A percentile compares a stretch with the other conserved stretches of the same genome.
Conservation (phyloP, 257 asterid species). For the Solanum dulcamara region DNA sequence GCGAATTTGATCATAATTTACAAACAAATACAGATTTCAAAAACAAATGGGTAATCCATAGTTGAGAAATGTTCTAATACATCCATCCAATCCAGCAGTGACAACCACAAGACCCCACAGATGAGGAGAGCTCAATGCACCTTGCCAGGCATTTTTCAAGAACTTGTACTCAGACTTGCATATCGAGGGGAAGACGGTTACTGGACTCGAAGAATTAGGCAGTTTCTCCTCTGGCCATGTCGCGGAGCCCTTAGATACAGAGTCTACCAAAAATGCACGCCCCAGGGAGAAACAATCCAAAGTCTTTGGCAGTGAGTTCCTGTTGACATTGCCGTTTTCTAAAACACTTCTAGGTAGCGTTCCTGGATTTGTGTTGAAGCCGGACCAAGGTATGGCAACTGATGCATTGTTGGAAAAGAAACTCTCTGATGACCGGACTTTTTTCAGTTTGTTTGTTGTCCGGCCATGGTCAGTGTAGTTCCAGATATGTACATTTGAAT, state of each 20-base stretch:
- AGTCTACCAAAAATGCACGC: conserved; percentile 55
- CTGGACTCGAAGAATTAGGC: conserved; percentile 16
- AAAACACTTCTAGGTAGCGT: conserved; percentile 29
- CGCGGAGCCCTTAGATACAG: conserved; percentile 42
- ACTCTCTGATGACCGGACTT: conserved; percentile 41
- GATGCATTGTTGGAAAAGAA: conserved; percentile 67
- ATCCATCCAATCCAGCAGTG: conserved; percentile 92
- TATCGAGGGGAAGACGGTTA: conserved; percentile 17
- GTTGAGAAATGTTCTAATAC: conserved; percentile 77
- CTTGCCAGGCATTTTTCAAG: conserved; percentile 54
- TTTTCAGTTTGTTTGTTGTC: conserved; percentile 25
- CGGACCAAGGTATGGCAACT: conserved; percentile 79
- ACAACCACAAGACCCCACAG: conserved; percentile 83
- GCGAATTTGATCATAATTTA: not conserved
- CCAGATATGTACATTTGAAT: conserved; percentile 65
- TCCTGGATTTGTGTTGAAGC: conserved; percentile 45
- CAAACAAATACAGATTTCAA: conserved; percentile 11
- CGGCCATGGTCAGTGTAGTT: conserved; percentile 38
- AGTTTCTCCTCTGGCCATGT: conserved; percentile 86
- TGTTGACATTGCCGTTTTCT: conserved; percentile 28
- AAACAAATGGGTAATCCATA: conserved; percentile 67
- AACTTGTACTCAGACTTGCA: conserved; percentile 57
- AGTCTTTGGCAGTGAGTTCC: conserved; percentile 32
- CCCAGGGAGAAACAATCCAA: conserved; percentile 49
- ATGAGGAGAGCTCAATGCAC: conserved; percentile 47